Evolutionary conservation across 2,329 filamentous ascomycete genomes (phyloP).

Genomic region (Furcasterigmium sp.): DNA sequence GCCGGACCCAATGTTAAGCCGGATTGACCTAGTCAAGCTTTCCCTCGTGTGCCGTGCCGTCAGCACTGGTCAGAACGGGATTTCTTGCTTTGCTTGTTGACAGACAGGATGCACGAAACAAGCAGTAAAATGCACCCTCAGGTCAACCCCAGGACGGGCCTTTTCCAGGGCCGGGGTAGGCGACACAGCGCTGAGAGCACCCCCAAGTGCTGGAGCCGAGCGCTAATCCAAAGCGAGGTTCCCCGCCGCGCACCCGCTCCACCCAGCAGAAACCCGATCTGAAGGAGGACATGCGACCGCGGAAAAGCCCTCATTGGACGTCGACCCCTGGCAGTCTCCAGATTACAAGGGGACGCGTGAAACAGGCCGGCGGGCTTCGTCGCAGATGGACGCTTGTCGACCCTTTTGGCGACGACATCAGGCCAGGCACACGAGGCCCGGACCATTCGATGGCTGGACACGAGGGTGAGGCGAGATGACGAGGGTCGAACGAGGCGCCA

Average conservation of each 20-base stretch:
- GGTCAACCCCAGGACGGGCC: too few species aligned
- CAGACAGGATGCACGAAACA: too few species aligned
- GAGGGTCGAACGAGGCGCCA: neutral
- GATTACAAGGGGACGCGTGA: neutral
- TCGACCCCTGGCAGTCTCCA: neutral
- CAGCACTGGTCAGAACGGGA: too few species aligned
- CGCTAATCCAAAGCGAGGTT: neutral
- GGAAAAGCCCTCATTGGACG: neutral
- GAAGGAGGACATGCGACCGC: neutral
- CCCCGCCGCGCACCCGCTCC: neutral
- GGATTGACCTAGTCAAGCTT: too few species aligned
- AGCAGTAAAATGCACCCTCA: too few species aligned
- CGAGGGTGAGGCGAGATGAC: neutral
- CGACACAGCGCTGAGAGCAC: too few species aligned
- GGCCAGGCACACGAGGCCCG: neutral
- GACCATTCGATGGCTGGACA: neutral
- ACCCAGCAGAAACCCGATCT: slow-evolving; percentile 1
- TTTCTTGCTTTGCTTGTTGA: too few species aligned
- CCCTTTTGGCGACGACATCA: neutral
- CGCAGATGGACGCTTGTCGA: neutral
- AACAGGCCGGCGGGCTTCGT: neutral
- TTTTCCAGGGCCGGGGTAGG: too few species aligned
- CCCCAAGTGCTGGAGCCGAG: too few species aligned
- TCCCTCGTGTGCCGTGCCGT: too few species aligned
- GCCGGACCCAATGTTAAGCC: too few species aligned